Evolutionary conservation across 805 yeast species (phyloP), one percentile per base, ranked within the genome.

Genomic region (Suhomyces sp.): DNA sequence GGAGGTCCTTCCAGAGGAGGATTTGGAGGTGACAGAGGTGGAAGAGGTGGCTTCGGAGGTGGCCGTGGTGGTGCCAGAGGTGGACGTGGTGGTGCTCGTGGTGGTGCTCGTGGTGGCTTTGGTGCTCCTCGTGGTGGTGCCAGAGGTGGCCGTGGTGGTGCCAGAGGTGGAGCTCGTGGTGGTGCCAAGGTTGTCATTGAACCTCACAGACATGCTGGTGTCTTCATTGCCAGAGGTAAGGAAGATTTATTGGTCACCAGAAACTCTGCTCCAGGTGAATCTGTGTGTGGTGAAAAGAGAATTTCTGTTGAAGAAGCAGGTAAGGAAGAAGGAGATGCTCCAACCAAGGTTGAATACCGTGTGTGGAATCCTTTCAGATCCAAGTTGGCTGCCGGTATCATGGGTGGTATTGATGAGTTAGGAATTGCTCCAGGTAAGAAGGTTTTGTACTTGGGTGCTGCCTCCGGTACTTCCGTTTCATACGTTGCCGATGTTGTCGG

Each of bases 351-450:
- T 44, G 98, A 93, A 76, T 93, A 93, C 82, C 90, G 98, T 79
- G 98, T 93, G 52, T 93, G 98, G 98, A 93, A 93, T 73, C 98
- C 98, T 47, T 93, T 93, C 85, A 85, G 98, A 82, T 91, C 98
- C 42, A 93, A 93, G 79, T 76, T 93, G 74, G 98, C 98, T 64
- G 98, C 98, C 46, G 98, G 98, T 85, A 87, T 93, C 52, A 86
- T 93, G 88, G 98, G 98, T 73, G 98, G 98, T 84, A 72, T 93
- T 53, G 98, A 91, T 65, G 97, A 93, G 73, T 72, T 93, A 54
- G 95, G 88, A 76, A 85, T 93, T 69, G 95, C 86, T 39, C 98
- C 98, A 59, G 98, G 98, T 62, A 88, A 86, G 74, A 93, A 93
- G 76, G 98, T 93, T 36, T 76, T 93, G 47, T 93, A 93, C 69